Evolutionary conservation across 129 eudicot genomes (phyloP).

Genomic region (Flaveria sonorensis): DNA sequence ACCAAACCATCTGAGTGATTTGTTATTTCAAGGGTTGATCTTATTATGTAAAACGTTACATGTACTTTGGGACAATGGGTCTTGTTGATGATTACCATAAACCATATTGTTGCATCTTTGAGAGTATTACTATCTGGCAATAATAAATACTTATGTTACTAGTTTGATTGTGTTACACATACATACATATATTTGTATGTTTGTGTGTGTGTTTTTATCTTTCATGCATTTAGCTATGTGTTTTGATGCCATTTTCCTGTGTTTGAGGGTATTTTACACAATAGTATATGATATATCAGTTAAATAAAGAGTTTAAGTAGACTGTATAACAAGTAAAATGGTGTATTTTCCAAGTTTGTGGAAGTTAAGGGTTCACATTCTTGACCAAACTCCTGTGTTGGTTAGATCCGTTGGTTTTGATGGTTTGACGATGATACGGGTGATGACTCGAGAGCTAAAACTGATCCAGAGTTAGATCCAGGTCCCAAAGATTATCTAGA

Average conservation of each 20-base stretch:
- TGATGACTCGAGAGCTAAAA: no score
- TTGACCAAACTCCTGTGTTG: no score
- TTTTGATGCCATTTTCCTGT: not conserved
- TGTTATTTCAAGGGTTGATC: conserved; percentile 19
- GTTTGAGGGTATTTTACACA: no score
- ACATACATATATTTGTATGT: not conserved
- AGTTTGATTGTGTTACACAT: conserved; percentile 8
- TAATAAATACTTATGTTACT: conserved; percentile 22
- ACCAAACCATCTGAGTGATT: conserved; percentile 22
- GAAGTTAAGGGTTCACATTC: no score
- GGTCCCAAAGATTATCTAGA: no score
- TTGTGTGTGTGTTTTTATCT: not conserved
- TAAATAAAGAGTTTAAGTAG: no score
- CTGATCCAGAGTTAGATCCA: no score
- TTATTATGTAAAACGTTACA: conserved; percentile 21
- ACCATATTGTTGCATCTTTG: conserved; percentile 30
- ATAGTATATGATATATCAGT: no score
- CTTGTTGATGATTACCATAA: conserved; percentile 24
- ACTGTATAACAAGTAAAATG: no score
- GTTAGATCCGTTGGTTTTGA: not conserved
- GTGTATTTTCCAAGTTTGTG: no score
- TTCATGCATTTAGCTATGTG: not conserved
- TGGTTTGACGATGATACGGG: no score
- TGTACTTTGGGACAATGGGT: conserved; percentile 26
- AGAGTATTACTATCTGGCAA: conserved; percentile 27